A percentile compares a stretch with the other conserved stretches of the same genome.
phyloP scores from a whole-genome alignment of 129 eudicot species.

The Arctium lappa region DNA sequence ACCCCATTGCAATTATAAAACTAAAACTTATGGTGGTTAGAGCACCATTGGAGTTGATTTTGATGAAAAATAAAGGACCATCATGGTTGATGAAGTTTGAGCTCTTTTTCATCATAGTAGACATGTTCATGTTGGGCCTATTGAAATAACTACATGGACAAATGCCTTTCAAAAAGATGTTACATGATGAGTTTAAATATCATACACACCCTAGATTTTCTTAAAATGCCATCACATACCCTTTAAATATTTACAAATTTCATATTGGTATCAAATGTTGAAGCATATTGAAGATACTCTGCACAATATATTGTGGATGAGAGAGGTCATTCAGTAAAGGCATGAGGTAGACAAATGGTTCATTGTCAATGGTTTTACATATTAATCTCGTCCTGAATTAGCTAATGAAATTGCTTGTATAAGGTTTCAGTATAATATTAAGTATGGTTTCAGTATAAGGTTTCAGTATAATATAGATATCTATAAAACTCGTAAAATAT shows the following conservation, averaged over 20 bases:
- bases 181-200: conserved; percentile 11
- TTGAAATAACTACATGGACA: conserved; percentile 15
- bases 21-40: conserved; percentile 28
- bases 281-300: background rate
- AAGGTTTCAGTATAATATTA: background rate
- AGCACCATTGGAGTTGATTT: conserved; percentile 31
- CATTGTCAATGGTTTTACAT: background rate
- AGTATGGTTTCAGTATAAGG: background rate
- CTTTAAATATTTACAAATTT: background rate
- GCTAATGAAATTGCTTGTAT: background rate
- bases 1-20: conserved; percentile 11
- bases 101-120: conserved; percentile 34
- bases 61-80: conserved; percentile 32
- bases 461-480: background rate
- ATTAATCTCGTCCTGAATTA: background rate
- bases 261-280: background rate
- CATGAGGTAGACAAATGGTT: background rate
- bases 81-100: conserved; percentile 35
- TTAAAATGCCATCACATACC: conserved; percentile 13
- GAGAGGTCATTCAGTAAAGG: background rate
- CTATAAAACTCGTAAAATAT: background rate
- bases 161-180: conserved; percentile 28
- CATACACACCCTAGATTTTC: conserved; percentile 5
- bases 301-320: background rate
- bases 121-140: conserved; percentile 39